Conservation (phyloP, 163 green algal species). For the Coccomyxa subellipsoidea region DNA sequence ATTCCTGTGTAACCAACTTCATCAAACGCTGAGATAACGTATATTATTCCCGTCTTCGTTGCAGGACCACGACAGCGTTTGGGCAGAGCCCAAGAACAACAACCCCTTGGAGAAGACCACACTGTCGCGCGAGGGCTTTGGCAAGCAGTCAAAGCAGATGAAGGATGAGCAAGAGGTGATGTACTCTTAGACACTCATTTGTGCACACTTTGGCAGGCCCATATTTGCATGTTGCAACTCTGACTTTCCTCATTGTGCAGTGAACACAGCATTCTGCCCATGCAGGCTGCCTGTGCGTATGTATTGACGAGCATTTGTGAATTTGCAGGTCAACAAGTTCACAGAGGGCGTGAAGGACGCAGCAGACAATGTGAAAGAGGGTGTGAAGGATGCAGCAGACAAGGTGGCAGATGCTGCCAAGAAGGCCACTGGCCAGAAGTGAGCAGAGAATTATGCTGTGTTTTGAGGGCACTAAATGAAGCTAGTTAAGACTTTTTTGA, state of each 20-base stretch:
- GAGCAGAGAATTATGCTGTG: neutral
- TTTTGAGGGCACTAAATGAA: no score
- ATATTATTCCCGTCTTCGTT: no score
- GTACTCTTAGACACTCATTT: no score
- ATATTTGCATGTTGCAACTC: no score
- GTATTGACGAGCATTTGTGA: neutral
- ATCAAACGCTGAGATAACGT: no score
- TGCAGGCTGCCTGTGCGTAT: no score
- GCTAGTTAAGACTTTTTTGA: neutral
- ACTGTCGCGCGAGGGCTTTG: constrained; percentile 13
- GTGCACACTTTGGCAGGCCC: no score
- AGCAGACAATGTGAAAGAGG: constrained; percentile 8
- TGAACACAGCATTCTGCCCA: no score
- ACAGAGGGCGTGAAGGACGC: constrained; percentile 21
- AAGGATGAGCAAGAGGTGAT: constrained; percentile 20
- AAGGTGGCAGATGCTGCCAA: constrained; percentile 15
- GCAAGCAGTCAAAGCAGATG: constrained; percentile 15
- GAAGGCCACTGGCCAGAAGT: constrained; percentile 12
- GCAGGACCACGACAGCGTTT: constrained; percentile 1
- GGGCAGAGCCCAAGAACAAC: constrained; percentile 28
- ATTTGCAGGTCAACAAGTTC: constrained; percentile 14
- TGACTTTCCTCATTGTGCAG: no score
- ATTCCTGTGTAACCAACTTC: no score
- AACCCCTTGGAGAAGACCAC: constrained; percentile 20
- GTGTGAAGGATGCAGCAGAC: constrained; percentile 15